Evolutionary conservation across 805 yeast genomes (phyloP), one percentile per base, ranked within the genome.

Genomic region (Starmera dryadoides): DNA sequence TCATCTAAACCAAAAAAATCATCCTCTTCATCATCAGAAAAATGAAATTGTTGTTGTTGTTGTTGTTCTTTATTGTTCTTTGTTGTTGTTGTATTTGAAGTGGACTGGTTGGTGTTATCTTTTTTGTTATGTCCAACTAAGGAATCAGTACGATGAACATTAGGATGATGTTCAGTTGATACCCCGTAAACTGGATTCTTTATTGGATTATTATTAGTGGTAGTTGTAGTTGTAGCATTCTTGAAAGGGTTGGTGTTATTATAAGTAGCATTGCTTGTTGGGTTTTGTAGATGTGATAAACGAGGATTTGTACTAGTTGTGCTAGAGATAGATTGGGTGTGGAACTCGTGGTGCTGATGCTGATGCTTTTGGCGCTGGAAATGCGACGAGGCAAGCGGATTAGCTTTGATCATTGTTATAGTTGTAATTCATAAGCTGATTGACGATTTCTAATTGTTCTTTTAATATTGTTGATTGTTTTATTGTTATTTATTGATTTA

Each of bases 151-250:
- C 46, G 37, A 34, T 48, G 50, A 4, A 46, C 35, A 4, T 39
- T 21, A 4, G 52, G 52, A 34, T 46, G 45, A 38, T 48, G 50
- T 37, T 48, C 52, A 4, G 52, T 44, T 10, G 9, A 11, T 10
- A 25, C 28, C 10, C 36, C 36, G 20, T 16, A 16, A n/a, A 17
- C 15, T 16, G 22, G 17, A 4, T 20, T 12, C 11, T 19, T 20
- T 30, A 26, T n/a, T 11, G 35, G 25, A 7, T 19, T 1, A 26
- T 6, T 3, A 26, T 11, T 19, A 26, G 12, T 12, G 20, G 15
- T 18, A 12, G 22, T 17, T 20, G 6, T 18, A 12, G 8, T 31
- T 20, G 9, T 10, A 8, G 33, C 33, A 15, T 15, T 15, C 14
- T 4, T 15, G 33, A 9, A 21, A 6, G 23, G 9, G 6, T 21